Percentiles rank a stretch among this genome's conserved stretches.
Conservation (phyloP, 1,284 basidiomycete genomes). For the Amylostereum areolatum region DNA sequence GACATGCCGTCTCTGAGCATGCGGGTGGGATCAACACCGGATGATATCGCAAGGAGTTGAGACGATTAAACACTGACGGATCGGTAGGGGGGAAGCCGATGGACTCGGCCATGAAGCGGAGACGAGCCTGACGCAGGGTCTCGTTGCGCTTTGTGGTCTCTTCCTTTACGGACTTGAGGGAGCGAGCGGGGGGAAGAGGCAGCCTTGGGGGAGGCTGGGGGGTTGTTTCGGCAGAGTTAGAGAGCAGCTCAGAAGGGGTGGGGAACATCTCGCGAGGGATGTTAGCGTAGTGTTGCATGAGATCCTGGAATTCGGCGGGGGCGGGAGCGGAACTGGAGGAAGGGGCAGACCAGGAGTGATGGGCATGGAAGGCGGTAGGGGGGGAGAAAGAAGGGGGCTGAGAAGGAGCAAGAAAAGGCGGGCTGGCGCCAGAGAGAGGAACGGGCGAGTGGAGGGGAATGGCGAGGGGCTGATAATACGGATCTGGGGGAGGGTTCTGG, state of each 20-base stretch:
- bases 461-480: too few species aligned
- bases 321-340: background rate
- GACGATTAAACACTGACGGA: conserved; percentile 38
- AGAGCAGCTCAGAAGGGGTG: conserved; percentile 60
- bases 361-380: background rate
- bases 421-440: conserved; percentile 6
- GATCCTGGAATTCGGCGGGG: conserved; percentile 9
- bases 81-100: conserved; percentile 53
- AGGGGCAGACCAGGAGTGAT: background rate
- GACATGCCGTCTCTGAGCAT: conserved; percentile 54
- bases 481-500: too few species aligned
- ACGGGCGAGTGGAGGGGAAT: conserved; percentile 10
- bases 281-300: conserved; percentile 21
- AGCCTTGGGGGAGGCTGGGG: background rate
- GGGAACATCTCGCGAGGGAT: conserved; percentile 43
- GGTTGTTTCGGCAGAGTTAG: conserved; percentile 24
- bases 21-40: background rate
- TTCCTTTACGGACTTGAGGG: conserved; percentile 1
- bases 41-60: background rate
- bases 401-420: conserved; percentile 8
- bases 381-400: conserved; percentile 1
- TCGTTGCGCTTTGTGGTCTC: conserved; percentile 18
- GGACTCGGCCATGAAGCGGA: conserved; percentile 44
- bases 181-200: conserved; percentile 1
- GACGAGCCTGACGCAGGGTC: conserved; percentile 46